Evolutionary conservation across 768 basidiomycete genomes (phyloP).

Genomic region (Serpula lacrymans): DNA sequence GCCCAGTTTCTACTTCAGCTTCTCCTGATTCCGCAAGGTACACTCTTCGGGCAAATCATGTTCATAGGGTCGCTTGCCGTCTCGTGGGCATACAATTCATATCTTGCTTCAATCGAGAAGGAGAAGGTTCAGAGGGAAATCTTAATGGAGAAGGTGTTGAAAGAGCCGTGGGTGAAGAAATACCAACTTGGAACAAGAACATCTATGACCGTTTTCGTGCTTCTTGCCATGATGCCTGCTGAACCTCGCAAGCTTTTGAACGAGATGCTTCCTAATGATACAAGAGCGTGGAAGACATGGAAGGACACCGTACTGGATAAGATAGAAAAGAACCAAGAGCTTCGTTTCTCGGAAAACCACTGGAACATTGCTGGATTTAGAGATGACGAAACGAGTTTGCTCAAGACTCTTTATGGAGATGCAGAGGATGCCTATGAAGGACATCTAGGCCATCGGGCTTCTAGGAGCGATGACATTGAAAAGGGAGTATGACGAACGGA

Average conservation of each 20-base stretch:
- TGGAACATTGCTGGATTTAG: too few species aligned
- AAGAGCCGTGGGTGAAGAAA: slow-evolving; percentile 12
- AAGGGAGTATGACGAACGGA: too few species aligned
- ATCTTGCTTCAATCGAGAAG: slow-evolving; percentile 35
- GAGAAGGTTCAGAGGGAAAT: slow-evolving; percentile 22
- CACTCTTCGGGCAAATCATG: slow-evolving; percentile 33
- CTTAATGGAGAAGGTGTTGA: slow-evolving; percentile 12
- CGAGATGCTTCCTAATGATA: slow-evolving; percentile 20
- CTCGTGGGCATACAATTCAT: slow-evolving; percentile 35
- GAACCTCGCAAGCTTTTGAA: slow-evolving; percentile 15
- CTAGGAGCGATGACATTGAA: too few species aligned
- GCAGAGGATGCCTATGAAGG: slow-evolving; percentile 13
- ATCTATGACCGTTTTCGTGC: slow-evolving; percentile 20
- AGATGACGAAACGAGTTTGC: slow-evolving; percentile 8
- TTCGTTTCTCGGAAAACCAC: slow-evolving; percentile 7
- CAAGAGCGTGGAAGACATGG: slow-evolving; percentile 21
- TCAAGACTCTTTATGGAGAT: slow-evolving; percentile 13
- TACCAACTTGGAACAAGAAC: slow-evolving; percentile 21
- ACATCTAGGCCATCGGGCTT: too few species aligned
- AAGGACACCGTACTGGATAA: slow-evolving; percentile 17
- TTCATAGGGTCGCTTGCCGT: slow-evolving; percentile 28
- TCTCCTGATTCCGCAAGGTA: slow-evolving; percentile 31
- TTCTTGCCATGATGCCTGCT: slow-evolving; percentile 12
- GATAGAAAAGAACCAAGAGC: slow-evolving; percentile 7
- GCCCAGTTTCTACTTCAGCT: slow-evolving; percentile 32